A percentile compares a stretch with the other conserved stretches of the same genome.
These are phyloP conservation scores for Aspergillus texensis DNA, from an alignment of 2,329 filamentous ascomycete genomes.

Conservation along the genomic window DNA sequence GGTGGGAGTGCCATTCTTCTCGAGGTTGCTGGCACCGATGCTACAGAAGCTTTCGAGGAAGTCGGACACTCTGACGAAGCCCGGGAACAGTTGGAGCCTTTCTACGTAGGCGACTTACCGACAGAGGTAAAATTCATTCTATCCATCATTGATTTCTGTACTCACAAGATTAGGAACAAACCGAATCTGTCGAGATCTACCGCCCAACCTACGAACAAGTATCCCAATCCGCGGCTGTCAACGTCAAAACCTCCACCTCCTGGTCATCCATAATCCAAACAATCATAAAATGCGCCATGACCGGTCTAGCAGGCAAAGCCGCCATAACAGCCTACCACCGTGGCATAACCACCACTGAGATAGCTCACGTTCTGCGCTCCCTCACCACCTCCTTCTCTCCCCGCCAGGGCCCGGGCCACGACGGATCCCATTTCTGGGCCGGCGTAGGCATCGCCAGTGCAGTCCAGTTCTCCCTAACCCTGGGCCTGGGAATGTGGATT, in stretches of 20 bases:
- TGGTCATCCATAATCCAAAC: background rate
- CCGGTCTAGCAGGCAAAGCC: constrained; percentile 8
- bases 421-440: constrained; percentile 20
- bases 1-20: constrained; percentile 42
- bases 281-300: constrained; percentile 11
- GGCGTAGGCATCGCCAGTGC: constrained; percentile 24
- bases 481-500: constrained; percentile 21
- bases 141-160: background rate
- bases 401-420: background rate
- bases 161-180: constrained; percentile 15
- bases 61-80: constrained; percentile 50
- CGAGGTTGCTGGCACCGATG: constrained; percentile 45
- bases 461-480: constrained; percentile 22
- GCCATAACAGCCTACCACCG: constrained; percentile 7
- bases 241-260: constrained; percentile 13
- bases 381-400: background rate
- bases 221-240: constrained; percentile 21
- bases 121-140: constrained; percentile 12
- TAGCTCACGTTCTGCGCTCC: background rate
- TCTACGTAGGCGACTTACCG: constrained; percentile 35
- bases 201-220: constrained; percentile 25
- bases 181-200: constrained; percentile 23
- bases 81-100: constrained; percentile 40
- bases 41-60: constrained; percentile 44
- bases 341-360: constrained; percentile 1